phyloP scores from a whole-genome alignment of 1,139 yeast genomes.

The Pichia sp. region DNA sequence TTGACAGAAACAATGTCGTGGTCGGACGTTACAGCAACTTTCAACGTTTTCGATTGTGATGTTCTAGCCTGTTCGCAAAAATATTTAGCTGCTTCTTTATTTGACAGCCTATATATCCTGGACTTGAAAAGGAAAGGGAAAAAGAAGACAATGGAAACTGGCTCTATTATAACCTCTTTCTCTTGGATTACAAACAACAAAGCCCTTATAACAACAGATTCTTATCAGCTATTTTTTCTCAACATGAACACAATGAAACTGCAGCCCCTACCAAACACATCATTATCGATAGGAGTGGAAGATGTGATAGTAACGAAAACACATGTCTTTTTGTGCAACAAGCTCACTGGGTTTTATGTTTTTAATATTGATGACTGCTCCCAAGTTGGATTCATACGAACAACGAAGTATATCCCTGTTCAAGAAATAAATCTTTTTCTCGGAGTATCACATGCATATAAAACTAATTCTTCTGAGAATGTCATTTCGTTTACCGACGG shows the following conservation, averaged over 20 bases:
- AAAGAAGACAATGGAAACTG: background rate
- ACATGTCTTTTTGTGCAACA: background rate
- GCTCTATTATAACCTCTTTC: background rate
- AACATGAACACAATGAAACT: background rate
- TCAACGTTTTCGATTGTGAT: background rate
- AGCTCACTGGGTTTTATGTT: background rate
- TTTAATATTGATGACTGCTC: background rate
- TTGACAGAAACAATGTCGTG: background rate
- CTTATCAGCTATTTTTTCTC: background rate
- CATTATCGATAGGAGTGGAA: background rate
- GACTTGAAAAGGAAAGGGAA: background rate
- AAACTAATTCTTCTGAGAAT: background rate
- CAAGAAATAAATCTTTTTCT: slow-evolving; percentile 6
- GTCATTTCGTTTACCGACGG: slow-evolving; percentile 5
- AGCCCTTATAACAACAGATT: background rate
- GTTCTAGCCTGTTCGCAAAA: background rate
- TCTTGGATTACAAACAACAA: background rate
- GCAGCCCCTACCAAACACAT: background rate
- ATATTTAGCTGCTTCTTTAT: background rate
- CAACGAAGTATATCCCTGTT: background rate
- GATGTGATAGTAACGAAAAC: background rate
- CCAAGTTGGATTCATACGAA: background rate
- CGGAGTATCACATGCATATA: background rate
- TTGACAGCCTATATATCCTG: background rate
- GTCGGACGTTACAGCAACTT: background rate